Evolutionary conservation across 1,139 yeast genomes (phyloP), one percentile per base, ranked within the genome.

Genomic region (Wickerhamomyces sp.): DNA sequence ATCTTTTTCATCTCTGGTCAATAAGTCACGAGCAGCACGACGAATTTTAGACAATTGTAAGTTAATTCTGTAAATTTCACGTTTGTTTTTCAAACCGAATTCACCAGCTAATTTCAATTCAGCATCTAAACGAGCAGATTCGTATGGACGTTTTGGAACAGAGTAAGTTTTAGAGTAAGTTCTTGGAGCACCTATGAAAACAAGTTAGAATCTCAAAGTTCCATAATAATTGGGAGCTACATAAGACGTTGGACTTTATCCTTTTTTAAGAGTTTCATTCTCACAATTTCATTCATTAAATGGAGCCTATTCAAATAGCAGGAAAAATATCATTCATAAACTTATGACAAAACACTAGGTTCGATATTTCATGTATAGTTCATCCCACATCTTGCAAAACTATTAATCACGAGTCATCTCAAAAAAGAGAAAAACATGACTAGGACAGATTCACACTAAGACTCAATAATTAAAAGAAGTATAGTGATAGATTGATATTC

Each of bases 11-110:
- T 92, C 98, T 81, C 97, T 89, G 78, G 98, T 92, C 76, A 92
- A 85, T 68, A 92, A 81, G 70, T 94, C 97, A 85, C 99, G 96
- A 69, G 99, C 99, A 72, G 98, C 98, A 81, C 98, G 89, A 81
- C 99, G 92, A 72, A 92, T 92, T 85, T 92, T 92, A 58, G 99
- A 92, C 70, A 92, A 88, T 78, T 92, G 97, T 83, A 84, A 88
- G 71, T 89, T 90, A 72, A 90, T 87, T 82, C 97, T 86, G 95
- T 90, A 89, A 74, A 92, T 88, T 78, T 92, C 98, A 73, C 95
- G 88, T 90, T 92, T 92, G 97, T 94, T 92, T 81, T 89, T 90
- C 70, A 92, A 85, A 81, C 98, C 99, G 85, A 76, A 92, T 78
- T 92, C 98, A 81, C 98, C 98, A 66, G 95, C 97, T 67, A 92